Evolutionary conservation across 2,329 filamentous ascomycete species (phyloP), one percentile per base, ranked within the genome.

Genomic region (Trichoderma lentiforme): DNA sequence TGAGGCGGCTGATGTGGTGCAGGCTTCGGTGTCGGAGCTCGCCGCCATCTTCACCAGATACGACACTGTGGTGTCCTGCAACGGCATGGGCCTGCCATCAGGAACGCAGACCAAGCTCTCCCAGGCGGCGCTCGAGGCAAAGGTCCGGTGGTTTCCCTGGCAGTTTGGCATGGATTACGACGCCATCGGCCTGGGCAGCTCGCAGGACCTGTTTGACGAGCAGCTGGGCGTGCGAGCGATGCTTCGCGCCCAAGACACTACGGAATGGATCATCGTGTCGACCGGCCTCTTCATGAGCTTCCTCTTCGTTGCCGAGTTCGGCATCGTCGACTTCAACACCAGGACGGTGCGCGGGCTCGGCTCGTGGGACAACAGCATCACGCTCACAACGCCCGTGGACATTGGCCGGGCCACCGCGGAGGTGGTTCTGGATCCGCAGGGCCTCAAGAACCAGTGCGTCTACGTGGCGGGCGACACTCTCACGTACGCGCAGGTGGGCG

Each of bases 141-240:
- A 81, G 0, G 84, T 86, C 0, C 74, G 80, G 15, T 93, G 86
- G 76, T 85, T 93, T 21, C 91, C 91, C 0, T 93, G 91, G 91
- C 91, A 93, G 78, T 93, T 90, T 78, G 91, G 91, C 1, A 87
- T 92, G 28, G 89, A 93, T 77, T 93, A 93, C 79, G 90, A 93
- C 71, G 78, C 82, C 32, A 88, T 92, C 18, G 89, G 90, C 0
- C 78, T 82, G 0, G 86, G 87, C 0, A 88, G 86, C 30, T 82
- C 87, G 57, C 90, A 92, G 79, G 86, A 89, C 39, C 77, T 93
- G 15, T 93, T 93, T 75, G 90, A 90, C 72, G 91, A 92, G 83
- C 90, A 92, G 81, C 81, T 90, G 0, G 84, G 85, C 68, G 90
- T 92, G 30, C 80, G 90, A 14, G 79, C 81, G 24, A 69, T 87